These are phyloP conservation scores for Pisolithus thermaeus DNA, from an alignment of 1,284 basidiomycete species.

Conservation along the genomic window DNA sequence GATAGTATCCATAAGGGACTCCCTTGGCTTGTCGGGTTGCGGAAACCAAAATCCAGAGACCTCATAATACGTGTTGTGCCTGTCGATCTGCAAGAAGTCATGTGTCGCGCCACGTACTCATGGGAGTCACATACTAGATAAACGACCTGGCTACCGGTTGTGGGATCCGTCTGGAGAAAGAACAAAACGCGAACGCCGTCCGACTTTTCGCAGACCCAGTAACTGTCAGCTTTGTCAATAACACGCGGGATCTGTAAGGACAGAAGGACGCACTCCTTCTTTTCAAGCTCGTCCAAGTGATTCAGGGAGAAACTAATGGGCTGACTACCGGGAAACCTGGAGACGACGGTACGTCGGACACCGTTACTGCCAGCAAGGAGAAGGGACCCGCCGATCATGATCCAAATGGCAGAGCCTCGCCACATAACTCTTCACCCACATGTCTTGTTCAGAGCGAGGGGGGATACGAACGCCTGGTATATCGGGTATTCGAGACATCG, in stretches of 20 bases:
- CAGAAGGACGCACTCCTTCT: conserved; percentile 65
- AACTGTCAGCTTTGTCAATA: conserved; percentile 47
- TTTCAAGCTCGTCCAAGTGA: conserved; percentile 74
- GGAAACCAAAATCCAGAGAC: conserved; percentile 82
- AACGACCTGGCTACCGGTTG: conserved; percentile 63
- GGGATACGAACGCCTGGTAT: conserved; percentile 58
- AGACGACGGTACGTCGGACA: conserved; percentile 6
- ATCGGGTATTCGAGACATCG: conserved; percentile 51
- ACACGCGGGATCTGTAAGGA: conserved; percentile 1
- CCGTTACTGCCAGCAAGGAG: not conserved
- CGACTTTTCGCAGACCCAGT: conserved; percentile 99
- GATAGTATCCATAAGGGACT: conserved; percentile 72
- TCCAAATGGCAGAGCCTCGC: conserved; percentile 61
- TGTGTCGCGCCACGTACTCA: conserved; percentile 1
- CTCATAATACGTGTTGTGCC: conserved; percentile 84
- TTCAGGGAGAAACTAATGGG: conserved; percentile 79
- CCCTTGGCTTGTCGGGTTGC: conserved; percentile 66
- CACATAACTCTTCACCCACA: conserved; percentile 59
- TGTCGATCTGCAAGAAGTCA: conserved; percentile 70
- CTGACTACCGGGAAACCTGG: conserved; percentile 89
- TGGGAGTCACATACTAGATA: conserved; percentile 60
- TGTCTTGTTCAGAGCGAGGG: conserved; percentile 50
- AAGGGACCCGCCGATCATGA: conserved; percentile 43
- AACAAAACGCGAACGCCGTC: conserved; percentile 93
- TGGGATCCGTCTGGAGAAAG: conserved; percentile 70